These are phyloP conservation scores for Cladophialophora immunda DNA, from an alignment of 2,329 filamentous ascomycete genomes.

Conservation along the genomic window DNA sequence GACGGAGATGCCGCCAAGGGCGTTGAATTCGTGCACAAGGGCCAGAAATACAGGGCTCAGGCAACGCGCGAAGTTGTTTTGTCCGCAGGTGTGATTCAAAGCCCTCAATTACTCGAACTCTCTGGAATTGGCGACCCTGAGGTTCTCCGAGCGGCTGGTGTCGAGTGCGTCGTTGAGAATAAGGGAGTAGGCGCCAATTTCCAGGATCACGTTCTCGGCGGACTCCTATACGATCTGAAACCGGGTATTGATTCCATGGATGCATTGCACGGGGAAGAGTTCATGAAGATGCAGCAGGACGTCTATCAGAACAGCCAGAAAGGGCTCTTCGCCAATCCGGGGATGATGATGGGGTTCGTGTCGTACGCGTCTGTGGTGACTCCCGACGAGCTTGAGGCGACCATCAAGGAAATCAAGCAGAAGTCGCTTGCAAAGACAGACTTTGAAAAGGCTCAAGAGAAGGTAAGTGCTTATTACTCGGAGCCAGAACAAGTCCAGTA, in stretches of 20 bases:
- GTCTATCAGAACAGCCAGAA: slow-evolving; percentile 44
- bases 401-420: slow-evolving; percentile 44
- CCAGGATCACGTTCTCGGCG: slow-evolving; percentile 52
- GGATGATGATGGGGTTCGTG: slow-evolving; percentile 49
- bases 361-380: slow-evolving; percentile 48
- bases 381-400: slow-evolving; percentile 44
- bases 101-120: slow-evolving; percentile 66
- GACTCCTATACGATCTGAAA: slow-evolving; percentile 40
- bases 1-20: slow-evolving; percentile 47
- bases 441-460: slow-evolving; percentile 48
- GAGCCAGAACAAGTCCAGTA: neutral
- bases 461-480: slow-evolving; percentile 27
- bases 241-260: slow-evolving; percentile 46
- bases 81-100: slow-evolving; percentile 65
- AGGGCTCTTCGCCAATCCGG: slow-evolving; percentile 45
- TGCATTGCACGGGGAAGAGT: slow-evolving; percentile 47
- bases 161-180: slow-evolving; percentile 54
- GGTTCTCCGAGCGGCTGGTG: slow-evolving; percentile 51
- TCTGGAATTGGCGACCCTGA: slow-evolving; percentile 65
- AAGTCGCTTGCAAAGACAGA: slow-evolving; percentile 46
- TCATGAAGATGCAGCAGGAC: slow-evolving; percentile 45
- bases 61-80: slow-evolving; percentile 64
- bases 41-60: slow-evolving; percentile 47
- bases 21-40: slow-evolving; percentile 54
- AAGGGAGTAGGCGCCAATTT: slow-evolving; percentile 59